Evolutionary conservation across 768 basidiomycete genomes (phyloP), one percentile per base, ranked within the genome.

Genomic region (Tylopilus rubrobrunneus): DNA sequence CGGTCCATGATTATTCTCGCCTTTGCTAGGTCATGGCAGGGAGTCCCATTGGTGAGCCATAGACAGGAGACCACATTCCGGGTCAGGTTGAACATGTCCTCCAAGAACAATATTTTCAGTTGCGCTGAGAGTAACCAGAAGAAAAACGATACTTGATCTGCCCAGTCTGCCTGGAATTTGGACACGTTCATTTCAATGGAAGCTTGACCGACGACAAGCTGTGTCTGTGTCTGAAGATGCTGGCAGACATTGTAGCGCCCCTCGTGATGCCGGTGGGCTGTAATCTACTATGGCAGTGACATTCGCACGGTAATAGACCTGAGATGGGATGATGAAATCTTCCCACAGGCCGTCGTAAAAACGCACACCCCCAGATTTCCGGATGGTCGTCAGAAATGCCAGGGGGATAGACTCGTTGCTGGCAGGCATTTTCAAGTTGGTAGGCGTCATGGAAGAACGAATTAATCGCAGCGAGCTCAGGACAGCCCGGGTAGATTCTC

Each of bases 1-100:
- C 65, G 63, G 11, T 1, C 7, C 11, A 2, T 59, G 29, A 56
- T 4, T 14, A 59, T 42, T 29, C 17, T 51, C 0, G 4, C 37
- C 21, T 48, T 51, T 0, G 65, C 1, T 0, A 0, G 1, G 0
- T 34, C 19, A 21, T 48, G 46, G 46, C 63, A 64, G 31, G 1
- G 4, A 7, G 17, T 14, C 10, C 40, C 47, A 1, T 50, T 19
- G 31, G 31, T 8, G 0, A n/a, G 1, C 63, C 63, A 64, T 0
- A 33, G 31, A 8, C 63, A 64, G 6, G 1, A 0, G 6, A 59
- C 21, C 1, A 15, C 27, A 19, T 19, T 19, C 19, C 19, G 19
- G 19, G 19, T 19, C 19, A 19, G 19, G 19, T 19, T 19, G 19
- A 19, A 19, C 19, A 19, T 19, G 19, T 19, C 19, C 19, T 19